Conservation (phyloP, 441 rosid species). For the Cnidoscolus chayamansa region DNA sequence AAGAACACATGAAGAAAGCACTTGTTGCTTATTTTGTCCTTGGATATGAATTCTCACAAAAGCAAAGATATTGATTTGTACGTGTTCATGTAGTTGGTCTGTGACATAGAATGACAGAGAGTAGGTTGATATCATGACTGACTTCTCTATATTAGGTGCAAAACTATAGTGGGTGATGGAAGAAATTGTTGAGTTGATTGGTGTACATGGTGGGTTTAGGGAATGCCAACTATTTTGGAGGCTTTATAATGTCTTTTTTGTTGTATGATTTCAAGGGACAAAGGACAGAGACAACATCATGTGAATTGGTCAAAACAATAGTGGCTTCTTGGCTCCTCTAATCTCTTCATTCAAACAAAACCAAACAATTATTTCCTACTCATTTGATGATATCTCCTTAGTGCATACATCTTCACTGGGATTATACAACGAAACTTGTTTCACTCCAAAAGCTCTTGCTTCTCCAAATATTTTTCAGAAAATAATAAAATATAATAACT, state of each 20-base stretch:
- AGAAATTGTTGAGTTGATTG: neutral
- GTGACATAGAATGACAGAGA: conserved; percentile 7
- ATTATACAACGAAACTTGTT: conserved; percentile 29
- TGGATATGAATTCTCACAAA: neutral
- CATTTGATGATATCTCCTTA: conserved; percentile 35
- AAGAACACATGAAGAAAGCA: too few relatives aligned
- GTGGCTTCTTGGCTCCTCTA: neutral
- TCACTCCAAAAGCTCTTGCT: conserved; percentile 23
- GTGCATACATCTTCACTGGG: conserved; percentile 25
- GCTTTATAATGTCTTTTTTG: conserved; percentile 27
- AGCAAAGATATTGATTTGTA: conserved; percentile 4
- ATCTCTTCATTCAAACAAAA: conserved; percentile 19
- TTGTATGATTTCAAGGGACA: conserved; percentile 18
- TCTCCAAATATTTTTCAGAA: neutral
- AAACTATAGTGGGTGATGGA: neutral
- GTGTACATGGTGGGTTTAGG: conserved; percentile 21
- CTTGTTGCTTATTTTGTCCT: too few relatives aligned
- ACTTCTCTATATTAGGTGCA: conserved; percentile 12
- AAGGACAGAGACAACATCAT: conserved; percentile 16
- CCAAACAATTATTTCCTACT: conserved; percentile 45
- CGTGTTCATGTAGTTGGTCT: neutral
- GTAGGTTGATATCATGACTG: conserved; percentile 13
- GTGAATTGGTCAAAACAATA: conserved; percentile 21
- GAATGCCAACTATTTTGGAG: conserved; percentile 34
- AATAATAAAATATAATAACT: too few relatives aligned